Conservation (phyloP, 352 stramenopile species). For the Blastocystis hominis region DNA sequence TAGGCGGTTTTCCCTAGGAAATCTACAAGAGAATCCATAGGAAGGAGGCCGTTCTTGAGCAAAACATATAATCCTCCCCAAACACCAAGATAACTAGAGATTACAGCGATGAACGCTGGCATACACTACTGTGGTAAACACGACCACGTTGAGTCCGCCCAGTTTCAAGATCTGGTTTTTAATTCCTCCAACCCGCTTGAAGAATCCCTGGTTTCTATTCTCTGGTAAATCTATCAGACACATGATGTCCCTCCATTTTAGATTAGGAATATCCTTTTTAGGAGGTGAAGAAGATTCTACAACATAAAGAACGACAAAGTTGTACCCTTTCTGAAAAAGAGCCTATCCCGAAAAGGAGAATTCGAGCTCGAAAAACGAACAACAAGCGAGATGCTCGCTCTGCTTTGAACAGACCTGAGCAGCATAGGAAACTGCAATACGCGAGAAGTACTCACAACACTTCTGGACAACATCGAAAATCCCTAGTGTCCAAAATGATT, state of each 20-base stretch:
- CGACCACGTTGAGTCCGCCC: neutral
- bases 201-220: neutral
- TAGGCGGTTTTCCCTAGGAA: neutral
- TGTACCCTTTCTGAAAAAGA: neutral
- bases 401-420: neutral
- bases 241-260: conserved; percentile 35
- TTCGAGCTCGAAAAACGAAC: neutral
- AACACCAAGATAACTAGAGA: neutral
- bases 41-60: neutral
- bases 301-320: no score
- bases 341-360: neutral
- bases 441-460: neutral
- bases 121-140: conserved; percentile 14
- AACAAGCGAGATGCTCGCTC: neutral
- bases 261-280: neutral
- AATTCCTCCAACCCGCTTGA: neutral
- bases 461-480: neutral
- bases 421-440: neutral
- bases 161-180: conserved; percentile 37
- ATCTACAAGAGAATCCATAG: conserved; percentile 25
- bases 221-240: conserved; percentile 26
- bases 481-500: neutral
- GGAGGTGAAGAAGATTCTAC: neutral
- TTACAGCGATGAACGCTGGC: neutral
- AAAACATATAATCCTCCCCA: conserved; percentile 21